These are phyloP conservation scores for Xylaria flabelliformis DNA, from an alignment of 495 filamentous ascomycete genomes.

Conservation along the genomic window DNA sequence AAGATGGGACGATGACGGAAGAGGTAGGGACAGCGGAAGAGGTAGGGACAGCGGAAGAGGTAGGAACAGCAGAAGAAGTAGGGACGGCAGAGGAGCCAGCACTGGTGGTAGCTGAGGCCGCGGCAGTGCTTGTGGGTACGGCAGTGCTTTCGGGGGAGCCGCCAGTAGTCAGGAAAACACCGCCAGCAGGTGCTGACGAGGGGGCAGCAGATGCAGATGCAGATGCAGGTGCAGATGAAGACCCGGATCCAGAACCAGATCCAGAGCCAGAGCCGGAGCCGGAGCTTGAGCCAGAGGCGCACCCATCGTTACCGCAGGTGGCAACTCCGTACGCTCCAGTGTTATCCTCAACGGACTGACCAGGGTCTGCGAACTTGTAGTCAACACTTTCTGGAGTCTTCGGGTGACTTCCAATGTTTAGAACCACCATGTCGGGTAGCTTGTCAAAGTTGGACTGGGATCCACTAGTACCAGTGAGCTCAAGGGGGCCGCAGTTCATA, in stretches of 20 bases:
- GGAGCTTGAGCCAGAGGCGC: slow-evolving; percentile 28
- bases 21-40: slow-evolving; percentile 25
- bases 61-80: slow-evolving; percentile 25
- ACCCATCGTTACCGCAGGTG: slow-evolving; percentile 34
- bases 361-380: slow-evolving; percentile 61
- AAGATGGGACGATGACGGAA: slow-evolving; percentile 13
- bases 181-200: slow-evolving; percentile 21
- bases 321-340: slow-evolving; percentile 30
- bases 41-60: slow-evolving; percentile 25
- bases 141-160: slow-evolving; percentile 22
- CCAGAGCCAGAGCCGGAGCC: slow-evolving; percentile 31
- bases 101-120: slow-evolving; percentile 29
- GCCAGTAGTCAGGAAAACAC: slow-evolving; percentile 35
- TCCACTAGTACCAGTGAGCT: slow-evolving; percentile 62
- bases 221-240: slow-evolving; percentile 25
- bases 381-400: slow-evolving; percentile 53
- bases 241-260: slow-evolving; percentile 24
- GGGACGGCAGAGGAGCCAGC: slow-evolving; percentile 28
- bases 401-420: slow-evolving; percentile 72
- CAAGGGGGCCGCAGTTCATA: slow-evolving; percentile 88
- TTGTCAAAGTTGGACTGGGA: slow-evolving; percentile 55
- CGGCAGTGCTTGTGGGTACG: slow-evolving; percentile 15
- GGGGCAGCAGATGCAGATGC: slow-evolving; percentile 10
- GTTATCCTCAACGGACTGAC: slow-evolving; percentile 57
- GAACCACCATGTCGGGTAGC: slow-evolving; percentile 81